phyloP scores from a whole-genome alignment of 495 filamentous ascomycete genomes.

The Pseudoneurospora amorphoporcata region DNA sequence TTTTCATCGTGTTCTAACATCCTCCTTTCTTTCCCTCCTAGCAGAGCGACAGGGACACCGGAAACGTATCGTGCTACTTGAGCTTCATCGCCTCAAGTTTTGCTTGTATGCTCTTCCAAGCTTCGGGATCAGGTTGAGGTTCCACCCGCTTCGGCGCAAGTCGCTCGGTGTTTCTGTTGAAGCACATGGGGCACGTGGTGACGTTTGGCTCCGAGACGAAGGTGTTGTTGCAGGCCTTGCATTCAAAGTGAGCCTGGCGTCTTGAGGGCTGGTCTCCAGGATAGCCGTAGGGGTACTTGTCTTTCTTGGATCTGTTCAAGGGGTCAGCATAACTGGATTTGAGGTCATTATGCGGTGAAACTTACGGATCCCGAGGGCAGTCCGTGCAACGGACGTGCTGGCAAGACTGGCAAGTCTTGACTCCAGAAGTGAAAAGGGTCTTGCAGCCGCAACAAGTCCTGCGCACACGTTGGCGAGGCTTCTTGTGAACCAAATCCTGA shows the following conservation, averaged over 20 bases:
- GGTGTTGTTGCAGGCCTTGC: conserved; percentile 50
- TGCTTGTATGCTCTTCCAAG: conserved; percentile 49
- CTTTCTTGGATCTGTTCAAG: conserved; percentile 47
- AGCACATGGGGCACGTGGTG: conserved; percentile 51
- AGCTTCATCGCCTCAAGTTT: conserved; percentile 41
- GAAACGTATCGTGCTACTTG: conserved; percentile 10
- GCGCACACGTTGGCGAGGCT: conserved; percentile 57
- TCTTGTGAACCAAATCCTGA: conserved; percentile 59
- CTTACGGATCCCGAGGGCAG: conserved; percentile 76
- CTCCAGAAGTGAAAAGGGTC: conserved; percentile 43
- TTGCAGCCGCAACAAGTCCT: conserved; percentile 69
- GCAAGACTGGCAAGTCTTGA: conserved; percentile 53
- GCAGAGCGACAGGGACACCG: background rate
- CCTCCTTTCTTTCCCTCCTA: background rate
- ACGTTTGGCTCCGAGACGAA: conserved; percentile 37
- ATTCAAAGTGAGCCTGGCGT: conserved; percentile 45
- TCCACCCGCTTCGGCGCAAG: conserved; percentile 48
- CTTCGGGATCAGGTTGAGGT: conserved; percentile 53
- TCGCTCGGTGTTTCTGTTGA: conserved; percentile 43
- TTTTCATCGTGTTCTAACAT: background rate
- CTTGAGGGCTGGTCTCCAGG: conserved; percentile 52
- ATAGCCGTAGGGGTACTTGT: conserved; percentile 70
- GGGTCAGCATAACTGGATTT: conserved; percentile 14
- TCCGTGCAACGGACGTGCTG: conserved; percentile 68
- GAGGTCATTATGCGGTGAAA: conserved; percentile 13